These are phyloP conservation scores for Cucumis cinereus DNA, from an alignment of 306 rosid genomes.

Conservation along the genomic window DNA sequence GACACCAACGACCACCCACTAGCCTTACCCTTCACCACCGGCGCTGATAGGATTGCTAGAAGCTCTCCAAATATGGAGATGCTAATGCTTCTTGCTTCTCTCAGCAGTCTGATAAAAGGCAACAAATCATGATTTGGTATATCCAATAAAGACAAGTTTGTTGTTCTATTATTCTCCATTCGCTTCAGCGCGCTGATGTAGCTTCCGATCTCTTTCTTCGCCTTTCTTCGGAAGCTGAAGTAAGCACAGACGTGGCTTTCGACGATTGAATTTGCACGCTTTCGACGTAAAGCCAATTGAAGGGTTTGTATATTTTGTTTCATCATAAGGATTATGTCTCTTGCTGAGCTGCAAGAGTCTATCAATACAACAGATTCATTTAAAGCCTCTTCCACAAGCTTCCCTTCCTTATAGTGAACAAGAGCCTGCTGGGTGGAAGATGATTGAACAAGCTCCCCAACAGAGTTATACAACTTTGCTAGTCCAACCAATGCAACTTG, in stretches of 20 bases:
- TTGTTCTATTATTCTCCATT: constrained; percentile 27
- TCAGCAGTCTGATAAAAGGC: constrained; percentile 26
- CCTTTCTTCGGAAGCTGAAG: constrained; percentile 38
- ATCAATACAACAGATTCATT: constrained; percentile 37
- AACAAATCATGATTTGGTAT: constrained; percentile 20
- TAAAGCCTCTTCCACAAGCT: constrained; percentile 32
- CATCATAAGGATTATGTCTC: constrained; percentile 33
- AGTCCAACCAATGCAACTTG: constrained; percentile 37
- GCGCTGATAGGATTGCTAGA: constrained; percentile 33
- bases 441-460: constrained; percentile 45
- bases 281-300: constrained; percentile 52
- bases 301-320: constrained; percentile 29
- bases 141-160: constrained; percentile 11
- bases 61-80: constrained; percentile 33
- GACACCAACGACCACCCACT: constrained; percentile 32
- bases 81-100: constrained; percentile 36
- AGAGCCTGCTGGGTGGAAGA: constrained; percentile 42
- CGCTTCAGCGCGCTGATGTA: constrained; percentile 31
- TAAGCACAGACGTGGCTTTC: constrained; percentile 35
- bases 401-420: constrained; percentile 22
- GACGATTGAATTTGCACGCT: constrained; percentile 28
- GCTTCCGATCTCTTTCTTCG: constrained; percentile 38
- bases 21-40: constrained; percentile 27
- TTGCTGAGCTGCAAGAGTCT: constrained; percentile 41
- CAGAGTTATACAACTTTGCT: constrained; percentile 39